Conservation (phyloP, 805 yeast genomes). For the Pichia nakasei region DNA sequence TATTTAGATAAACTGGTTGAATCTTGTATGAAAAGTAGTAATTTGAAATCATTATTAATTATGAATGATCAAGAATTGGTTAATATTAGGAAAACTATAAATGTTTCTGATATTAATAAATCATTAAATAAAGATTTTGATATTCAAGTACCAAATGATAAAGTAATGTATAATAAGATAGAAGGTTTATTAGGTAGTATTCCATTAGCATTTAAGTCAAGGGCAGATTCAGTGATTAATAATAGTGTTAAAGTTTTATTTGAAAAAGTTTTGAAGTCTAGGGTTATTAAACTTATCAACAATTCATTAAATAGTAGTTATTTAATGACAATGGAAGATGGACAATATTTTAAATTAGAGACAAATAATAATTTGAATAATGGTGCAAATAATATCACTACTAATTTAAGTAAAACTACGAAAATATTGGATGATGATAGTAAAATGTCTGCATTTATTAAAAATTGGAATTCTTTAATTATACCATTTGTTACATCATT, state of each 20-base stretch:
- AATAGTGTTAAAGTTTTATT: slow-evolving; percentile 36
- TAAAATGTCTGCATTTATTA: slow-evolving; percentile 35
- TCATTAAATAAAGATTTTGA: slow-evolving; percentile 12
- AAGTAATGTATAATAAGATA: slow-evolving; percentile 4
- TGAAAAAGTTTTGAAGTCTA: slow-evolving; percentile 29
- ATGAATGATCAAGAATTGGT: slow-evolving; percentile 25
- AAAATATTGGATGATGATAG: neutral
- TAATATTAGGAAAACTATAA: slow-evolving; percentile 14
- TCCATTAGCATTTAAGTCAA: slow-evolving; percentile 6
- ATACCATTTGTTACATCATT: slow-evolving; percentile 45
- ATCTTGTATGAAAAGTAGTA: slow-evolving; percentile 28
- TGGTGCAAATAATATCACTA: neutral
- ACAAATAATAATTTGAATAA: neutral
- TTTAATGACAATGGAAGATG: slow-evolving; percentile 26
- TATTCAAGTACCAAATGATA: slow-evolving; percentile 13
- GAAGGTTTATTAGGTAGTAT: slow-evolving; percentile 3
- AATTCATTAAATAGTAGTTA: slow-evolving; percentile 32
- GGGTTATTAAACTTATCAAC: slow-evolving; percentile 27
- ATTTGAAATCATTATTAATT: slow-evolving; percentile 22
- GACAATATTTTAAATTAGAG: slow-evolving; percentile 3
- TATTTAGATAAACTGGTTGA: slow-evolving; percentile 47
- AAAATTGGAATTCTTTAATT: slow-evolving; percentile 56
- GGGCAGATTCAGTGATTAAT: slow-evolving; percentile 22
- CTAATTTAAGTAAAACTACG: neutral
- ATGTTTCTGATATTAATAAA: slow-evolving; percentile 10